Percentiles rank a stretch among this genome's conserved stretches.
Evolutionary conservation across 1,139 yeast genomes (phyloP).

Genomic region (Chernovozyma aurita): DNA sequence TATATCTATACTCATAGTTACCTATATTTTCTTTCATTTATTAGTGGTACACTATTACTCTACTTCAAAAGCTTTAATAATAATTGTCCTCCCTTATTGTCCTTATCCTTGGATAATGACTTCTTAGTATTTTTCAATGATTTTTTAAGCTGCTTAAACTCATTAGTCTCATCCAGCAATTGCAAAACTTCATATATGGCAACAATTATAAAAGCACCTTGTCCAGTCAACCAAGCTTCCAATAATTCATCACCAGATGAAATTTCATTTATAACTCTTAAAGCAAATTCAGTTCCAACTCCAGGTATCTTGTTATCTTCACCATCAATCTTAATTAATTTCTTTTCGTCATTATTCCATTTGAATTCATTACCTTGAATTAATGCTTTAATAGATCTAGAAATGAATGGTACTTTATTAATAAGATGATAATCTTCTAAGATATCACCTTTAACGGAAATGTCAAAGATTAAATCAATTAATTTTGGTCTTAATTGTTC

Average conservation of each 20-base stretch:
- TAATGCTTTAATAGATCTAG: slow-evolving; percentile 72
- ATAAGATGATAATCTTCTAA: slow-evolving; percentile 63
- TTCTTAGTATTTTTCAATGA: slow-evolving; percentile 52
- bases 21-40: too few species aligned
- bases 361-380: slow-evolving; percentile 63
- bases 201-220: slow-evolving; percentile 79
- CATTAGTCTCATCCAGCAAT: slow-evolving; percentile 24
- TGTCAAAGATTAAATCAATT: slow-evolving; percentile 50
- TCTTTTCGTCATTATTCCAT: slow-evolving; percentile 66
- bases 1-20: too few species aligned
- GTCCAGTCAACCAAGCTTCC: slow-evolving; percentile 64
- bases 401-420: slow-evolving; percentile 63
- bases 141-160: slow-evolving; percentile 44
- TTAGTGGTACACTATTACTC: background rate
- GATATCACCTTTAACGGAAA: slow-evolving; percentile 65
- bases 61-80: slow-evolving; percentile 37
- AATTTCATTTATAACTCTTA: slow-evolving; percentile 46
- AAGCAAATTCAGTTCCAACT: slow-evolving; percentile 64
- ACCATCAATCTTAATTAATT: slow-evolving; percentile 41
- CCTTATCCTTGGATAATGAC: slow-evolving; percentile 41
- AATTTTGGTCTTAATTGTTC: slow-evolving; percentile 44
- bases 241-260: slow-evolving; percentile 38
- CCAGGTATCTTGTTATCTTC: slow-evolving; percentile 46
- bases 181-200: slow-evolving; percentile 56
- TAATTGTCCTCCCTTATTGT: slow-evolving; percentile 79